A percentile compares a stretch with the other conserved stretches of the same genome.
Evolutionary conservation across 306 rosid genomes (phyloP).

Genomic region (Dryas drummondii): DNA sequence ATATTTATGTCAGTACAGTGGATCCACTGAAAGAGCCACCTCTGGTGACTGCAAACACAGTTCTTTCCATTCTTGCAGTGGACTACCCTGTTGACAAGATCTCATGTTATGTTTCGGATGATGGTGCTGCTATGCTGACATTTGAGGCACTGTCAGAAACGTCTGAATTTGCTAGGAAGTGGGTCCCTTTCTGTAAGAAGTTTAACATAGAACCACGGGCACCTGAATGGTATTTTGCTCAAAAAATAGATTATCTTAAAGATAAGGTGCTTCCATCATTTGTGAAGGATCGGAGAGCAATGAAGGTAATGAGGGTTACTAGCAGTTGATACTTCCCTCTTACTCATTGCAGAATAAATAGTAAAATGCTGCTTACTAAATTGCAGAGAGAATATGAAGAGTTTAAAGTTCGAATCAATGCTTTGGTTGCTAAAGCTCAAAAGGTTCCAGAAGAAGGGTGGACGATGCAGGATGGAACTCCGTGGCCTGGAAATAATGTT

Average conservation of each 20-base stretch:
- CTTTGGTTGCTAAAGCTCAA: slow-evolving; percentile 61
- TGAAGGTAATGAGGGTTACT: slow-evolving; percentile 50
- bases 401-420: slow-evolving; percentile 60
- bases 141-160: slow-evolving; percentile 69
- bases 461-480: slow-evolving; percentile 80
- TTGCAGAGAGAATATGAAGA: slow-evolving; percentile 74
- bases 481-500: slow-evolving; percentile 68
- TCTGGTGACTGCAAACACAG: slow-evolving; percentile 64
- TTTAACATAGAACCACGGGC: slow-evolving; percentile 69
- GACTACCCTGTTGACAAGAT: slow-evolving; percentile 68
- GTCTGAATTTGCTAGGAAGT: slow-evolving; percentile 68
- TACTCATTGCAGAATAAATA: neutral
- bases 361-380: slow-evolving; percentile 8
- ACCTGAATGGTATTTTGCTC: slow-evolving; percentile 62
- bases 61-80: slow-evolving; percentile 66
- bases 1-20: slow-evolving; percentile 57
- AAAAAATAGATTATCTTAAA: slow-evolving; percentile 53
- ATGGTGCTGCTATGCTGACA: slow-evolving; percentile 67
- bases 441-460: slow-evolving; percentile 74
- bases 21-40: slow-evolving; percentile 67
- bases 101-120: slow-evolving; percentile 75
- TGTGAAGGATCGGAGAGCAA: slow-evolving; percentile 71
- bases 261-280: slow-evolving; percentile 59
- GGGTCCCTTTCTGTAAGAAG: slow-evolving; percentile 75
- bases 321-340: slow-evolving; percentile 2